Base-by-base conservation (phyloP, 345 rosid species). In the Eucalyptus marginata region DNA sequence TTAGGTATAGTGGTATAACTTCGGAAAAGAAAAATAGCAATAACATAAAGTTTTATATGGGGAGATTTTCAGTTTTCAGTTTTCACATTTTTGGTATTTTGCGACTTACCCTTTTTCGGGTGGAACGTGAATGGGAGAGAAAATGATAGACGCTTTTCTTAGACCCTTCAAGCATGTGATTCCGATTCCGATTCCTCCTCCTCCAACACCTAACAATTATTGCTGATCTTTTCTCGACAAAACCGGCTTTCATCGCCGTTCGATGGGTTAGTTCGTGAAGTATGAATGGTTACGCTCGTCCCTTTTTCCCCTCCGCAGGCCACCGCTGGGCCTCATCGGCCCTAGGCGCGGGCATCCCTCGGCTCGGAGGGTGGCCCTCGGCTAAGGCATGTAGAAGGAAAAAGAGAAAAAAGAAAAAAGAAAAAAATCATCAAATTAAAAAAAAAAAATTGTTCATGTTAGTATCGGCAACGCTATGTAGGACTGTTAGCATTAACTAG, bases 391-490 rank as follows among this genome's bases (percentile, higher is more conserved):
- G 1, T 1, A 24, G 0, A 24, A 56, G 13, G 1, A 56, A 56
- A 56, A 56, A 24, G 3, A 1, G 6, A 0, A 4, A 2, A 52
- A 52, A 7, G 1, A 20, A 20, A 3, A 20, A 22, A 20, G 8
- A 20, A 24, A 22, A 20, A 22, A 20, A 24, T 56, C 29, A 24
- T 8, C 10, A 56, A 56, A 24, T 56, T 56, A 40, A 40, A 24
- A 24, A 56, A 24, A 24, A 56, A 56, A 56, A 56, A 24, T 0
- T 56, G 0, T 56, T 25, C 5, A 56, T 1, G 0, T 56, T 24
- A 8, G 1, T 56, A 10, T 8, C 0, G 0, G 0, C 4, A 1
- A 56, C 4, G 0, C 0, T 0, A 24, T 2, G 1, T 24, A 10
- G 2, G 6, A 56, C 0, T 9, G 0, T 56, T 24, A 1, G 1